Evolutionary conservation across 495 filamentous ascomycete genomes (phyloP).

Genomic region (Penicillium dipodomyicola): DNA sequence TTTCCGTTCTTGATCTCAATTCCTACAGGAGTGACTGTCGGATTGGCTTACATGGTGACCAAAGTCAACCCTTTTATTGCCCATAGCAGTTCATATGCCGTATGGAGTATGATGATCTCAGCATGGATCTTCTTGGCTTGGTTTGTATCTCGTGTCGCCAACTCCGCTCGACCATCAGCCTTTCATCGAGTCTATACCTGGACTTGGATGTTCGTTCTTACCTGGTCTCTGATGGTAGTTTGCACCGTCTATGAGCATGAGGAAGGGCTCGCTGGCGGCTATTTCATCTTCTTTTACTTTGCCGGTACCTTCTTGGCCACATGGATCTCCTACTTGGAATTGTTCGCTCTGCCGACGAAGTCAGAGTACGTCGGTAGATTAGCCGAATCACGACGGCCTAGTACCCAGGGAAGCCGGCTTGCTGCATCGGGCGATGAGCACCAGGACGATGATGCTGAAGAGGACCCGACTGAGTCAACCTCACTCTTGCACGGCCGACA

Average conservation of each 20-base stretch:
- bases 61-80: slow-evolving; percentile 86
- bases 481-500: slow-evolving; percentile 65
- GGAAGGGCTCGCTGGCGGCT: slow-evolving; percentile 69
- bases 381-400: slow-evolving; percentile 37
- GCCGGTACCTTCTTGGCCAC: slow-evolving; percentile 70
- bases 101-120: slow-evolving; percentile 83
- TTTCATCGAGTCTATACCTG: slow-evolving; percentile 77
- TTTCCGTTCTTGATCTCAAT: slow-evolving; percentile 75
- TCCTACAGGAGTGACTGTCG: slow-evolving; percentile 67
- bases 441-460: slow-evolving; percentile 46
- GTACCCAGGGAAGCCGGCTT: slow-evolving; percentile 43
- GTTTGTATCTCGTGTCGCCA: slow-evolving; percentile 79
- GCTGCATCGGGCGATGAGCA: slow-evolving; percentile 34
- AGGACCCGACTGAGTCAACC: slow-evolving; percentile 71
- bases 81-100: slow-evolving; percentile 80
- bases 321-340: slow-evolving; percentile 70
- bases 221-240: slow-evolving; percentile 69
- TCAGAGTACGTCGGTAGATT: slow-evolving; percentile 53
- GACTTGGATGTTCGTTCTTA: slow-evolving; percentile 76
- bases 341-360: slow-evolving; percentile 75
- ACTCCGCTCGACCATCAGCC: slow-evolving; percentile 80
- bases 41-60: slow-evolving; percentile 68
- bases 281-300: slow-evolving; percentile 80
- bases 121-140: slow-evolving; percentile 78
- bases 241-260: slow-evolving; percentile 73